Conservation (phyloP, 2,329 filamentous ascomycete genomes). For the Trichoderma hamatum region DNA sequence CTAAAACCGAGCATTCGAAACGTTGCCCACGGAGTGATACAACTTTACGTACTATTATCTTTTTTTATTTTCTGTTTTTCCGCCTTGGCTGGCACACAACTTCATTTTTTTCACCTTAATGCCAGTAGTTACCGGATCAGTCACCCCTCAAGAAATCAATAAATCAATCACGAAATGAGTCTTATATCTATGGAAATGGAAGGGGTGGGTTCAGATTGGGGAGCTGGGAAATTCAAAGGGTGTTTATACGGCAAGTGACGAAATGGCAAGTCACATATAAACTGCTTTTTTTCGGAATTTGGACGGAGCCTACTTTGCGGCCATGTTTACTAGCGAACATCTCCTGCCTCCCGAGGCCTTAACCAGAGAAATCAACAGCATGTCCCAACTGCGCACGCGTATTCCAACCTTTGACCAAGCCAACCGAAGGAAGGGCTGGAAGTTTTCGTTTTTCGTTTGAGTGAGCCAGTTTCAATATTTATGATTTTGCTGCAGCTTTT, state of each 20-base stretch:
- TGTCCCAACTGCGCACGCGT: constrained; percentile 18
- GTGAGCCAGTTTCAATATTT: constrained; percentile 6
- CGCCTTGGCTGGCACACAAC: constrained; percentile 26
- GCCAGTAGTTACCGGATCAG: constrained; percentile 23
- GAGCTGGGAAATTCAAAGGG: constrained; percentile 30
- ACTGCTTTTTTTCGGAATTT: constrained; percentile 33
- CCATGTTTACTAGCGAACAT: constrained; percentile 37
- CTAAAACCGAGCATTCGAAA: constrained; percentile 36
- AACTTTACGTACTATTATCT: constrained; percentile 2
- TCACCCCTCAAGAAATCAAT: constrained; percentile 19
- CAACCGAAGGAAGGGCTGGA: neutral
- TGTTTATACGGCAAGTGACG: constrained; percentile 39
- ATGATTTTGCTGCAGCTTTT: neutral
- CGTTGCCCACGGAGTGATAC: constrained; percentile 13
- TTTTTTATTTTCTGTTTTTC: constrained; percentile 2
- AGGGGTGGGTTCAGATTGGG: constrained; percentile 15
- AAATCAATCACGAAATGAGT: constrained; percentile 9
- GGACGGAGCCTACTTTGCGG: constrained; percentile 31
- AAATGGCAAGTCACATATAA: constrained; percentile 38
- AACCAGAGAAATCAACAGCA: constrained; percentile 34
- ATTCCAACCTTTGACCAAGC: neutral
- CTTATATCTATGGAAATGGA: constrained; percentile 14
- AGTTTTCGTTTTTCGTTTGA: neutral
- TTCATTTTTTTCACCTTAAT: constrained; percentile 25
- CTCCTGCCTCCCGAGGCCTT: constrained; percentile 34